Evolutionary conservation across 1,284 basidiomycete genomes (phyloP).

Genomic region (Leccinum ponderosum): DNA sequence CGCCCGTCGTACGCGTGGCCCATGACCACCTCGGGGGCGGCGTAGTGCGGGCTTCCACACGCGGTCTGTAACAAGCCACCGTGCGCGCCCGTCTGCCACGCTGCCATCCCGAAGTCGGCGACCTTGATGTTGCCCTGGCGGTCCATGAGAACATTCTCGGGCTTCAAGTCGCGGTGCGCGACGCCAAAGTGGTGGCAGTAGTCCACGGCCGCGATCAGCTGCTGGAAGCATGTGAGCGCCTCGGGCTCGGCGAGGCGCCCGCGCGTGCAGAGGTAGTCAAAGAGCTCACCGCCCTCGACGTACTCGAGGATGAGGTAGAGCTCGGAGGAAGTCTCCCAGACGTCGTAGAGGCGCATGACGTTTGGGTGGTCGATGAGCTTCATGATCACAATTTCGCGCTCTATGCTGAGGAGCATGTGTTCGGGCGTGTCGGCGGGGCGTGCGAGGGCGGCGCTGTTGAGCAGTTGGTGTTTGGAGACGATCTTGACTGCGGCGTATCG

Average conservation of each 20-base stretch:
- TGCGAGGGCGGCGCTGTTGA: conserved; percentile 56
- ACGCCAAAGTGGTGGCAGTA: conserved; percentile 98
- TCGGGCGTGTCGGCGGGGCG: conserved; percentile 69
- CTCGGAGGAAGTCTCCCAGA: conserved; percentile 93
- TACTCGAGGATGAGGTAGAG: conserved; percentile 97
- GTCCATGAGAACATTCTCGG: conserved; percentile 93
- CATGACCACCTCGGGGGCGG: conserved; percentile 92
- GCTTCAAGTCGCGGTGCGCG: conserved; percentile 96
- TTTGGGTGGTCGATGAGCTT: conserved; percentile 98
- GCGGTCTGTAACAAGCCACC: conserved; percentile 81
- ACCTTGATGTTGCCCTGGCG: conserved; percentile 90
- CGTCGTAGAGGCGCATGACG: conserved; percentile 92
- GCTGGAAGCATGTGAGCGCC: conserved; percentile 94
- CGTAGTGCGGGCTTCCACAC: conserved; percentile 97
- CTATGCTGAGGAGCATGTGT: conserved; percentile 77
- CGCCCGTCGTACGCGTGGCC: conserved; percentile 89
- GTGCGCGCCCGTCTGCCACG: conserved; percentile 68
- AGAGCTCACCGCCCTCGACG: conserved; percentile 95
- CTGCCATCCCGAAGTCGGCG: conserved; percentile 98
- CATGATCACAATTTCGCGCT: conserved; percentile 99
- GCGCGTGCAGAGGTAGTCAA: conserved; percentile 89
- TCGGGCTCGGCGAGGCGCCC: conserved; percentile 81
- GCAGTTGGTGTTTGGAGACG: conserved; percentile 81
- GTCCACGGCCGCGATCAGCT: conserved; percentile 92
- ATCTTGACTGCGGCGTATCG: conserved; percentile 97